Conservation (phyloP, 2,329 filamentous ascomycete genomes). For the Diaporthe longicolla region DNA sequence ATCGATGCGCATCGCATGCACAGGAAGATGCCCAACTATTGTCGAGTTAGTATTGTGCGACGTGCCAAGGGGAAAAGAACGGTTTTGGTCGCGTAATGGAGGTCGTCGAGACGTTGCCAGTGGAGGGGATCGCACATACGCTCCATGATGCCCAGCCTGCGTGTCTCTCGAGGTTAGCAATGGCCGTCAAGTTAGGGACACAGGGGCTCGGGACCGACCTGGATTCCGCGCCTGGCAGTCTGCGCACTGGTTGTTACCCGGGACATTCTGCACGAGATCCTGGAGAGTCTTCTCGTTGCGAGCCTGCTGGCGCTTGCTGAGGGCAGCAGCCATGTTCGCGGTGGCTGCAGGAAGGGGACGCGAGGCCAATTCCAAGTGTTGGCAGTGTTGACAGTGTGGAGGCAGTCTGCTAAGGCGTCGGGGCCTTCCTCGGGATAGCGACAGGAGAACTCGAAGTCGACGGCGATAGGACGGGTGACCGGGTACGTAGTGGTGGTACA, state of each 20-base stretch:
- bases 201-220: constrained; percentile 68
- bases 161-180: constrained; percentile 50
- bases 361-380: constrained; percentile 15
- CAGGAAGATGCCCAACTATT: constrained; percentile 90
- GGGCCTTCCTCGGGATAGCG: constrained; percentile 23
- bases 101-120: constrained; percentile 39
- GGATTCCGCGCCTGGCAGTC: constrained; percentile 94
- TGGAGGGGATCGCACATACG: constrained; percentile 67
- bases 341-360: constrained; percentile 3
- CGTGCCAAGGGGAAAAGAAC: background rate
- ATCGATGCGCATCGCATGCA: constrained; percentile 98
- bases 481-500: constrained; percentile 25
- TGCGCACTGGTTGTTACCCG: constrained; percentile 94
- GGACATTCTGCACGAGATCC: constrained; percentile 84
- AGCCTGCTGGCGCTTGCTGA: constrained; percentile 97
- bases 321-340: constrained; percentile 34
- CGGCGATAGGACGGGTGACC: background rate
- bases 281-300: constrained; percentile 95
- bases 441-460: constrained; percentile 19
- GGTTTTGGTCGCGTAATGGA: constrained; percentile 36
- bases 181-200: constrained; percentile 1
- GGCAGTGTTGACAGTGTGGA: background rate
- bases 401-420: constrained; percentile 19
- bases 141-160: constrained; percentile 97
- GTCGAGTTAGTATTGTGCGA: constrained; percentile 24